Evolutionary conservation across 371 early-diverging fungal species (phyloP), one percentile per base, ranked within the genome.

Genomic region (Mortierella sp.): DNA sequence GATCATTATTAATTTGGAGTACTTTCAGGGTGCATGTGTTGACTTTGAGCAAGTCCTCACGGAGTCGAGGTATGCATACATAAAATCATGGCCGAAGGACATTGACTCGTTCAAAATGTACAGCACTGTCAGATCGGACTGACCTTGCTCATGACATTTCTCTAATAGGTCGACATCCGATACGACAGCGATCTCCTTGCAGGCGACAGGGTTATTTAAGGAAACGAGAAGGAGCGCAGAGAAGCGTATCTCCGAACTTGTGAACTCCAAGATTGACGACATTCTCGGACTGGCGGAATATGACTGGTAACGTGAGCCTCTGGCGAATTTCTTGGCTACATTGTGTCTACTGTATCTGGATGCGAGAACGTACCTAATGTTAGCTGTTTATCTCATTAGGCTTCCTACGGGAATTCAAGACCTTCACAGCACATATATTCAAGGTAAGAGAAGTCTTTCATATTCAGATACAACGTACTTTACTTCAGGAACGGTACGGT

Each of bases 1-100:
- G 69, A 91, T 94, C 32, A 87, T 92, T 41, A 86, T 91, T 75
- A 94, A 96, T 66, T 80, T 92, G 21, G 94, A 93, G 56, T 93
- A 87, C 55, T 91, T 93, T 69, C 89, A 90, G 60, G 78, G 84
- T n/a, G 91, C 90, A 0, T 92, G 92, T 49, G 82, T 80, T 0
- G 93, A 94, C 63, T 91, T 95, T 79, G 95, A 95, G 80, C 83
- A 86, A 65, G 57, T 93, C 11, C 61, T 96, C 41, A 85, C 87
- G 78, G 91, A 93, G 54, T 84, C 86, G 27, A 82, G 89, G 88
- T 87, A 72, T 23, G 53, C 21, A 15, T 9, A 31, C 0, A 30
- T 15, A 0, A n/a, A 17, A 42, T 2, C 5, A 17, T 27, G 39
- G 28, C 4, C 14, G 21, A 2, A 15, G 28, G 6, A 39, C 37